phyloP scores from a whole-genome alignment of 164 flowering plant species.

The Vitis vinifera region DNA sequence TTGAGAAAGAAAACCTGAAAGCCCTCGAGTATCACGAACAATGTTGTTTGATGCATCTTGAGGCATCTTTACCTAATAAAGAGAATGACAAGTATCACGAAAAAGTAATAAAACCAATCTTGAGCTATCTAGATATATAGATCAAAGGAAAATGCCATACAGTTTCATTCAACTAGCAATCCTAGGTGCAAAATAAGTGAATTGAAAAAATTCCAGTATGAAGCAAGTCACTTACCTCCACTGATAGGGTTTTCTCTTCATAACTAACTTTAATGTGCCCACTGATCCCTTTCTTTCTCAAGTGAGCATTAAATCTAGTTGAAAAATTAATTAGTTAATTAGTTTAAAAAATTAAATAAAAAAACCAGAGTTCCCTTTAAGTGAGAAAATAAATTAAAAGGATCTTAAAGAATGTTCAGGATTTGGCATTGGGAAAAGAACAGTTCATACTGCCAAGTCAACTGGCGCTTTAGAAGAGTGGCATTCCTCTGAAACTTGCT shows the following conservation, averaged over 20 bases:
- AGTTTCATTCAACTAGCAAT: too few species aligned
- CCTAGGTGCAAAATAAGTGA: too few species aligned
- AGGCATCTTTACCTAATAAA: conserved; percentile 83
- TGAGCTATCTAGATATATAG: neutral
- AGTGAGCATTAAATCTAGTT: conserved; percentile 76
- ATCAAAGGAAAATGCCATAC: neutral
- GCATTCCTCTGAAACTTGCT: conserved; percentile 72
- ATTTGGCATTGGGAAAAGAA: conserved; percentile 1
- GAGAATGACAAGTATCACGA: conserved; percentile 1
- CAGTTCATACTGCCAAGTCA: conserved; percentile 80
- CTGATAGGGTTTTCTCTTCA: conserved; percentile 71
- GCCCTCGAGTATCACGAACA: conserved; percentile 92
- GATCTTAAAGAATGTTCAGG: neutral
- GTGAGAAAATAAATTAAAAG: neutral
- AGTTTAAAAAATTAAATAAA: neutral
- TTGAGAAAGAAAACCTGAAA: conserved; percentile 62
- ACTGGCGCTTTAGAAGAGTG: conserved; percentile 50
- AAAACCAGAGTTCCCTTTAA: neutral
- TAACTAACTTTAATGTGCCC: conserved; percentile 68
- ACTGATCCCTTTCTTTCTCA: conserved; percentile 81
- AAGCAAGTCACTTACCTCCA: conserved; percentile 59
- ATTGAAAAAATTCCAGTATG: neutral
- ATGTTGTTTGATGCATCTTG: conserved; percentile 78
- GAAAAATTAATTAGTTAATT: conserved; percentile 4
- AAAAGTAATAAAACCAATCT: neutral